Base-by-base conservation (phyloP, 2,329 filamentous ascomycete species). In the Ilyonectria mors-panacis region DNA sequence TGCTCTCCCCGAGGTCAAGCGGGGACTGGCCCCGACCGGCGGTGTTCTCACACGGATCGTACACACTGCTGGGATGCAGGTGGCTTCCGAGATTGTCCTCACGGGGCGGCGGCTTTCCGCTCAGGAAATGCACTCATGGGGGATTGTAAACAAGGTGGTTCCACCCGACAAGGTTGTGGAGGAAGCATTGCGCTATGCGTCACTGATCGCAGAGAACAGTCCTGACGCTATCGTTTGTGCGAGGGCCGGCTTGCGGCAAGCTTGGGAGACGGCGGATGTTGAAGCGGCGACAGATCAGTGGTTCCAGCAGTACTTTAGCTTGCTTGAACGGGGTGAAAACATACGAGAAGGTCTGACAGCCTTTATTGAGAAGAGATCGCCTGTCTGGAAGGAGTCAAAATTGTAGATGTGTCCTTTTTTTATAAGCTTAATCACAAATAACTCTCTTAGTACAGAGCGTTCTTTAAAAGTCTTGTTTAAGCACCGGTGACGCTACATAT, bases 21-120 rank as follows among this genome's bases (percentile, higher is more conserved):
- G 85, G n/a, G 85, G 85, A 28, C 81, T 87, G 51, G 85, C 83
- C 21, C 84, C 85, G 2, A 84, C 78, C 13, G 85, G 85, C 2
- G 85, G 85, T 10, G 85, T 84, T n/a, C 79, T 86, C 13, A 80
- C 85, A 6, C 80, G 85, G n/a, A 77, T 87, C 10, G 83, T 86
- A 78, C 9, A 75, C 71, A 62, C 65, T 3, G 67, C 71, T 39
- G 74, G 74, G 2, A 67, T 75, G 26, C 74, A 76, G 19, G 45
- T 70, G 44, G 74, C 74, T 3, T 71, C 67, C n/a, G 74, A 76
- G 57, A 68, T 76, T 42, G 73, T 72, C 4, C 59, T 76, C 3
- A 75, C 74, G 9, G 74, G 72, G 5, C 63, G 72, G 6, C 68
- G 69, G 26, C 66, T 69, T 6, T 68, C 69, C 2, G 74, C 74